A percentile compares a stretch with the other conserved stretches of the same genome.
Conservation (phyloP, 768 basidiomycete species). For the Pleurotus tuoliensis region DNA sequence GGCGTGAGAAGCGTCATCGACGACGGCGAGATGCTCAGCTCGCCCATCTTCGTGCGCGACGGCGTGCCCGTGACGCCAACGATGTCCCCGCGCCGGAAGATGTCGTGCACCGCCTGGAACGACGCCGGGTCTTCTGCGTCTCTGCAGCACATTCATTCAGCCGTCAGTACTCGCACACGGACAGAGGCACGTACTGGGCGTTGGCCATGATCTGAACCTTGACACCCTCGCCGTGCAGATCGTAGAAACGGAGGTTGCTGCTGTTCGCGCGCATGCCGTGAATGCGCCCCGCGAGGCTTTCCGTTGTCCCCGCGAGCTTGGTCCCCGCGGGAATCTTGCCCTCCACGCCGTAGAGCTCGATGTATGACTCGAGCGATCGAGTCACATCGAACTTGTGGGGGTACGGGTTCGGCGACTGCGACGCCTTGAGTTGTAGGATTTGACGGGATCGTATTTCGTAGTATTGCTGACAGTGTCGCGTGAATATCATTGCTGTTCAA, state of each 20-base stretch:
- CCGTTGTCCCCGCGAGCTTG: conserved; percentile 54
- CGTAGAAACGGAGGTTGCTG: conserved; percentile 89
- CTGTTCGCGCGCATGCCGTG: conserved; percentile 85
- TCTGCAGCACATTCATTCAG: conserved; percentile 25
- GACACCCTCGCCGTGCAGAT: conserved; percentile 85
- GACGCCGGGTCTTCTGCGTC: conserved; percentile 59
- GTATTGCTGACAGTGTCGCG: conserved; percentile 76
- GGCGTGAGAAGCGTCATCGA: conserved; percentile 88
- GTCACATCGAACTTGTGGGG: conserved; percentile 98
- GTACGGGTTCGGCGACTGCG: conserved; percentile 89
- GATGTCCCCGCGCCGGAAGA: conserved; percentile 94
- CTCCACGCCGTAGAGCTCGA: conserved; percentile 68
- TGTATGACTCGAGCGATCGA: conserved; percentile 67
- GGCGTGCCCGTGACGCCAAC: conserved; percentile 90
- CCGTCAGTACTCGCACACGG: background rate
- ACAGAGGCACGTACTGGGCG: conserved; percentile 53
- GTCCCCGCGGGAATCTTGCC: conserved; percentile 65
- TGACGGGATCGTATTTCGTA: conserved; percentile 89
- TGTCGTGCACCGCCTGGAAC: conserved; percentile 72
- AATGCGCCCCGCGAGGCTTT: conserved; percentile 84
- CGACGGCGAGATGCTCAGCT: conserved; percentile 83
- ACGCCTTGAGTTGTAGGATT: conserved; percentile 80
- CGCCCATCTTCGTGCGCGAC: conserved; percentile 91
- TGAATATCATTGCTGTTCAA: background rate
- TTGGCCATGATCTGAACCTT: conserved; percentile 97